Evolutionary conservation across 2,329 filamentous ascomycete genomes (phyloP), one percentile per base, ranked within the genome.

Genomic region (Aspergillus candidus): DNA sequence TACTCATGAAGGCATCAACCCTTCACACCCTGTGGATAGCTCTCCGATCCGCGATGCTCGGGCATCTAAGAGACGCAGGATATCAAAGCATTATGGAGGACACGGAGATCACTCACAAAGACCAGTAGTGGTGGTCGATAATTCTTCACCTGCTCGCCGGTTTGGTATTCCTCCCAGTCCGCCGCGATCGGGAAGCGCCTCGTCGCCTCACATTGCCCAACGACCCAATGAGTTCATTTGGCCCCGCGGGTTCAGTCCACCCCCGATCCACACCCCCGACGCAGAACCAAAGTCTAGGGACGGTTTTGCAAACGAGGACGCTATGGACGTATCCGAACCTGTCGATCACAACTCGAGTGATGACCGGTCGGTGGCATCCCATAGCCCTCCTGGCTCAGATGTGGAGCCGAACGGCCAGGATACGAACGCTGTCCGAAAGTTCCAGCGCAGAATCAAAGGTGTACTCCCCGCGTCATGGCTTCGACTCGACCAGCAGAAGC

Each of bases 381-480:
- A 50, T 4, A 49, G 46, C 12, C 35, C 49, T 31, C 29, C 48
- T 4, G 40, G 46, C 38, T 56, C 55, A 4, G 46, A 50, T n/a
- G 10, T 29, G 8, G 47, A 51, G 30, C 44, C 42, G 3, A 32
- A 41, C 6, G 27, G 43, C 11, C 40, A 53, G 35, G 50, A 60
- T 35, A 56, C 58, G 27, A 48, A 47, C 34, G 55, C 59, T 38
- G 53, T 72, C 10, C 57, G 60, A 47, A 53, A 48, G 18, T 50
- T 68, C 11, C 63, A 68, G 38, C 67, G 69, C 22, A 66, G 53
- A 40, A 73, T 72, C 11, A 68, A 69, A 46, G 72, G 72, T 18
- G 72, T 75, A 17, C 59, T 75, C 17, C 72, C 72, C 13, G 72
- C 72, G 5, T 75, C 72, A 17, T 74, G 69, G 67, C 48, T 70